Evolutionary conservation across 805 yeast genomes (phyloP), one percentile per base, ranked within the genome.

Genomic region (Alloascoidea hylecoeti): DNA sequence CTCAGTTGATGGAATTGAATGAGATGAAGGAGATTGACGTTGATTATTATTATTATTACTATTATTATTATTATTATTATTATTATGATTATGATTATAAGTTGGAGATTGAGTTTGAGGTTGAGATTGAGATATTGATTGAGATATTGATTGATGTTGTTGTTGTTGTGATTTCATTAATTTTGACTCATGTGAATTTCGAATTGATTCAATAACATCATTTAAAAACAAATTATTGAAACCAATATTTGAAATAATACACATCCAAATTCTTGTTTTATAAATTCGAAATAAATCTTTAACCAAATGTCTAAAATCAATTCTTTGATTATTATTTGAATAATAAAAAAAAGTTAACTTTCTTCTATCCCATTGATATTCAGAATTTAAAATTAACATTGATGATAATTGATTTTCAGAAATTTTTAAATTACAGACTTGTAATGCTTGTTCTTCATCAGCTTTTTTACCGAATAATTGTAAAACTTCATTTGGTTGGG

Each of bases 181-280:
- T 23, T 23, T 23, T n/a, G 13, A 9, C 30, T 23, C 30, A 23
- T 23, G 30, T 23, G 30, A 9, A n/a, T n/a, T 23, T 23, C 30
- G 30, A 23, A 23, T 23, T 9, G 30, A 23, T 23, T 23, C 30
- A 23, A n/a, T 23, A 23, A 23, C 30, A 23, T 23, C 30, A n/a
- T 23, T n/a, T 23, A 23, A n/a, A 23, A 23, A 23, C 9, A n/a
- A 9, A 23, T n/a, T 23, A n/a, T 23, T 23, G 30, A 23, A 23
- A 9, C 30, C 30, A n/a, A 23, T 23, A 9, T 9, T 9, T n/a
- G 30, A 49, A 27, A 75, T 81, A 3, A 85, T 84, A 57, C 89
- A 80, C 92, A 82, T 79, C 94, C 94, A 82, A 49, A 80, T 80
- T 46, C 92, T 63, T 3, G 89, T 80, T 58, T 81, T 80, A 64